Conservation (phyloP, 306 rosid species). For the Cicer chorassanicum region DNA sequence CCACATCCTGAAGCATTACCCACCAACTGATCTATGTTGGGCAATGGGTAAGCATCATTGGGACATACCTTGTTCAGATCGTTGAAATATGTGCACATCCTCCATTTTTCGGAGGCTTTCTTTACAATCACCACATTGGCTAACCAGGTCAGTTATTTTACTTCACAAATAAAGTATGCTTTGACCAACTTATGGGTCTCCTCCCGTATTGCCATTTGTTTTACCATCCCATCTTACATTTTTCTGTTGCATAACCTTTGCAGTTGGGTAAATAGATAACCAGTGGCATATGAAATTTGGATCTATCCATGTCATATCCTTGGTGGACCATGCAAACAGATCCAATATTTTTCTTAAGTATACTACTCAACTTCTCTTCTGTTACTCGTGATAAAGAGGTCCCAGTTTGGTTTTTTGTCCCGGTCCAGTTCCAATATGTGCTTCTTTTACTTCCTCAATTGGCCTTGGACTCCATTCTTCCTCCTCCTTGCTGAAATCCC, state of each 20-base stretch:
- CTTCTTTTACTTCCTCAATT: not conserved
- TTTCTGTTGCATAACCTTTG: not conserved
- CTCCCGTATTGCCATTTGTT: not conserved
- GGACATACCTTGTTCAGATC: no score
- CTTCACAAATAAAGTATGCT: not conserved
- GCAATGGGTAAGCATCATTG: no score
- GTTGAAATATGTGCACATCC: not conserved
- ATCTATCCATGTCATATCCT: not conserved
- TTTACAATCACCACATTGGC: not conserved
- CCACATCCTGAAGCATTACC: no score
- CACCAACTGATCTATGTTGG: no score
- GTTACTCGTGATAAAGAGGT: not conserved
- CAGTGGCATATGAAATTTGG: not conserved
- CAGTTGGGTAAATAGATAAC: not conserved
- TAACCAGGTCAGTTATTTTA: not conserved
- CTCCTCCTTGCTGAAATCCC: not conserved
- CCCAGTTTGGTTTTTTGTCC: not conserved
- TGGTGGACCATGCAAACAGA: not conserved
- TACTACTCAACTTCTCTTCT: not conserved
- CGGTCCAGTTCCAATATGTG: not conserved
- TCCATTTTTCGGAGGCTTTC: not conserved
- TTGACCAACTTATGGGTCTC: not conserved
- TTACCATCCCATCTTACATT: not conserved
- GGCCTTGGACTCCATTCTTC: not conserved
- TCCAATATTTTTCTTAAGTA: not conserved